Percentiles rank a stretch among this genome's conserved stretches.
Conservation (phyloP, 2,329 filamentous ascomycete species). For the Oidium heveae region DNA sequence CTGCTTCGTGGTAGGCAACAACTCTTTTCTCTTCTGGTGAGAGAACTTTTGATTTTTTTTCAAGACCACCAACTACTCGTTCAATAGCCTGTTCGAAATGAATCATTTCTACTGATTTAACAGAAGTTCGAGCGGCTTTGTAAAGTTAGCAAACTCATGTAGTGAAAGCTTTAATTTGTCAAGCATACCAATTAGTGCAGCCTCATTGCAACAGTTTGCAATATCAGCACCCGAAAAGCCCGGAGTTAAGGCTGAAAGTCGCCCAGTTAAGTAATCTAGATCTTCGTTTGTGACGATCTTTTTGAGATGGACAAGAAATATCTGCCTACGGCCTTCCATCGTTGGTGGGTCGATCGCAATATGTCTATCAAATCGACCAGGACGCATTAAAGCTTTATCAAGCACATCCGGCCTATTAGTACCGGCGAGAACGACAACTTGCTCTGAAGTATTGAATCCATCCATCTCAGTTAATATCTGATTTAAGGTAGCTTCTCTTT, state of each 20-base stretch:
- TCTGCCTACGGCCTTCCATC: constrained; percentile 88
- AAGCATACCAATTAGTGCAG: constrained; percentile 67
- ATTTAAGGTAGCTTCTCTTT: constrained; percentile 89
- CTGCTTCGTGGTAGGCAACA: constrained; percentile 94
- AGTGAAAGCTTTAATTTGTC: not conserved
- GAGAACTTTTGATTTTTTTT: constrained; percentile 91
- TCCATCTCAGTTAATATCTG: constrained; percentile 99
- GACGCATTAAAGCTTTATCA: constrained; percentile 87
- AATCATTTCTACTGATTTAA: constrained; percentile 56
- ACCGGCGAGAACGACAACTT: constrained; percentile 88
- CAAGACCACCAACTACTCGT: constrained; percentile 82
- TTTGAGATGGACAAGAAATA: constrained; percentile 80
- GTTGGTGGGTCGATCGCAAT: constrained; percentile 88
- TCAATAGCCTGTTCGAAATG: constrained; percentile 98
- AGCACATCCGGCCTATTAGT: constrained; percentile 89
- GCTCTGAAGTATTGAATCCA: constrained; percentile 89
- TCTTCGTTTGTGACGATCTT: constrained; percentile 91
- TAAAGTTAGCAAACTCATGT: constrained; percentile 16
- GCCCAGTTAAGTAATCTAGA: constrained; percentile 62
- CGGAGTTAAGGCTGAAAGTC: constrained; percentile 75
- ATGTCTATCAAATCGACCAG: constrained; percentile 89
- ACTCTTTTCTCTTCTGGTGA: constrained; percentile 84
- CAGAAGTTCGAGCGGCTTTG: constrained; percentile 58
- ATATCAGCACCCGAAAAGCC: constrained; percentile 97
- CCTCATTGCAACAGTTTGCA: constrained; percentile 95